Percentiles rank a stretch among this genome's conserved stretches.
Evolutionary conservation across 2,329 filamentous ascomycete species (phyloP).

Genomic region (Arthrobotrys pseudoclavata): DNA sequence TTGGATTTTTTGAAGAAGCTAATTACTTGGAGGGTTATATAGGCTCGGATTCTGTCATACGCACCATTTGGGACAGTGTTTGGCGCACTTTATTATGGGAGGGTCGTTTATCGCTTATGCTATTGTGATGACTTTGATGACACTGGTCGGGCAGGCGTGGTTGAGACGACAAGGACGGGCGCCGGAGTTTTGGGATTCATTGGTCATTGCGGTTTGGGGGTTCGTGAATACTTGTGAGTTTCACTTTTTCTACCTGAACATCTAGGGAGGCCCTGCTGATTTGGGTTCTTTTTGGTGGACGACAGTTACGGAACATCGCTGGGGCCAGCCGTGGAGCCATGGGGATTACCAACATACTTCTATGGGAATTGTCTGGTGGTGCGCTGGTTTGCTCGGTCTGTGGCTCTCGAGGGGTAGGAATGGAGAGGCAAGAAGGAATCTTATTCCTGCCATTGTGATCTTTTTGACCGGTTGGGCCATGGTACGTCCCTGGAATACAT

Average conservation of each 20-base stretch:
- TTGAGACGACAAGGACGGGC: slow-evolving; percentile 83
- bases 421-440: slow-evolving; percentile 88
- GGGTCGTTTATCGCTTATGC: slow-evolving; percentile 95
- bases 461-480: slow-evolving; percentile 95
- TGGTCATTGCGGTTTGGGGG: slow-evolving; percentile 90
- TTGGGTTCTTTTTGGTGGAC: neutral
- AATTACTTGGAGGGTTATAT: neutral
- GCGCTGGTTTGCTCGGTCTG: slow-evolving; percentile 87
- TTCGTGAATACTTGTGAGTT: slow-evolving; percentile 85
- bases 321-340: slow-evolving; percentile 88
- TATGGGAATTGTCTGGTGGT: slow-evolving; percentile 99
- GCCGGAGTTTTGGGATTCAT: slow-evolving; percentile 96
- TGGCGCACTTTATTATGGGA: slow-evolving; percentile 99
- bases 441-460: slow-evolving; percentile 92
- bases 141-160: slow-evolving; percentile 91
- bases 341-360: slow-evolving; percentile 98
- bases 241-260: neutral
- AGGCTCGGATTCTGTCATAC: slow-evolving; percentile 88
- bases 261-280: neutral
- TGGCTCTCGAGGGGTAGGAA: slow-evolving; percentile 90
- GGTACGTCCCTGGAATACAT: slow-evolving; percentile 65
- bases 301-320: slow-evolving; percentile 86
- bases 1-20: slow-evolving; percentile 1
- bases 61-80: slow-evolving; percentile 91
- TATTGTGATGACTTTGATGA: slow-evolving; percentile 84